Evolutionary conservation across 2,329 filamentous ascomycete genomes (phyloP).

Genomic region (Monilinia fructigena): DNA sequence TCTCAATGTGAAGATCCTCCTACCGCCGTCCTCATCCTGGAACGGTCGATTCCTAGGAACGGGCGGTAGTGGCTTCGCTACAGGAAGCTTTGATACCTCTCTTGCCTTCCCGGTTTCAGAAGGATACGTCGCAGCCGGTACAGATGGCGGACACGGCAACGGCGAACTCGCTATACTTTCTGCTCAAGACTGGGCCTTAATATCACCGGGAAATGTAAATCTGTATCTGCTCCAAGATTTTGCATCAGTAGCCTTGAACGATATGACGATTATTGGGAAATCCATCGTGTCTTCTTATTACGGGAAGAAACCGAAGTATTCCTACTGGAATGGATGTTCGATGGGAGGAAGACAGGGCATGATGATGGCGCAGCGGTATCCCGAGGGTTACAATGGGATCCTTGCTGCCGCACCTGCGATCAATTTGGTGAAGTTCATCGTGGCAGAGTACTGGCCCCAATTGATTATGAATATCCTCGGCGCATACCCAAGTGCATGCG

Average conservation of each 20-base stretch:
- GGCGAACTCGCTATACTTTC: fast-evolving
- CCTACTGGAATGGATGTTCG: conserved; percentile 44
- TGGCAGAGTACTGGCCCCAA: conserved; percentile 5
- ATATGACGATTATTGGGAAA: conserved; percentile 41
- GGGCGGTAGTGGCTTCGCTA: conserved; percentile 1
- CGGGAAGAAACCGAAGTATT: conserved; percentile 38
- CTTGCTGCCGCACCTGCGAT: conserved; percentile 43
- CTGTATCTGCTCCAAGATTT: conserved; percentile 41
- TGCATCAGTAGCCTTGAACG: conserved; percentile 42
- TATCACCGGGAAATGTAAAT: conserved; percentile 29
- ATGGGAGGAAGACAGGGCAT: conserved; percentile 43
- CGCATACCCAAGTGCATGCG: background rate
- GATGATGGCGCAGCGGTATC: conserved; percentile 43
- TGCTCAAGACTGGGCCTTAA: conserved; percentile 9
- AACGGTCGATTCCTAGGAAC: conserved; percentile 20
- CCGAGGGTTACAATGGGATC: conserved; percentile 44
- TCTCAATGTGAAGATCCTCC: conserved; percentile 34
- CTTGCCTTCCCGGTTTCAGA: background rate
- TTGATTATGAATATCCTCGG: conserved; percentile 18
- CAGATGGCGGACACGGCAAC: conserved; percentile 10
- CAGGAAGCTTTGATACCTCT: background rate
- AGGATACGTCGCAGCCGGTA: conserved; percentile 5
- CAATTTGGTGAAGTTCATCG: conserved; percentile 28
- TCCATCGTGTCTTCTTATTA: conserved; percentile 40
- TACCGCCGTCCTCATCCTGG: conserved; percentile 27